Evolutionary conservation across 2,329 filamentous ascomycete species (phyloP), one percentile per base, ranked within the genome.

Genomic region (Clonostachys rhizophaga): DNA sequence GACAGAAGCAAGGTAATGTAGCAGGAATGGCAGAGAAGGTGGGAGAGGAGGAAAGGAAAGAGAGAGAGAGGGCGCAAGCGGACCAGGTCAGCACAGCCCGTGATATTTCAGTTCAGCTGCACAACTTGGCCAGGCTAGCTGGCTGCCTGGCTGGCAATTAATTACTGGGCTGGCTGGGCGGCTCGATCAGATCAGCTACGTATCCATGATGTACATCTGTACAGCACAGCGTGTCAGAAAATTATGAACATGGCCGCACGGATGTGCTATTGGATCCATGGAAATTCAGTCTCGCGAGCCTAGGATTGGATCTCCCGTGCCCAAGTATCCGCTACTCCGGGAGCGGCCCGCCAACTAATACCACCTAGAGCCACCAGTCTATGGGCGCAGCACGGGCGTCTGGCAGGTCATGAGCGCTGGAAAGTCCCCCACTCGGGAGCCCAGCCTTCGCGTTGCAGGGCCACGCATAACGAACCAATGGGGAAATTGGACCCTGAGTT

Each of bases 31-130:
- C 37, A 36, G 44, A 49, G 39, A 47, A 47, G 47, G 42, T 24
- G 45, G 33, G 45, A 49, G 42, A 39, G 43, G 45, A 46, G 40
- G 47, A 41, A 40, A 30, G 30, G 45, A 46, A 47, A 43, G 24
- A 30, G 24, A 30, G 24, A 24, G 24, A 30, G 24, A 30, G 24
- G 24, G 24, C 24, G 24, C 24, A 30, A 30, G 24, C 24, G 24
- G 24, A 30, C 24, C 24, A 30, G 24, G 24, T 30, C 24, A 30
- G 24, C 24, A 30, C 24, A 30, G 24, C 24, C 24, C 24, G 24
- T 30, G 24, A 30, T 30, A 30, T 30, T 30, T 30, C 24, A 30
- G 24, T 30, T 30, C 24, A 30, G 24, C 24, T 30, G 24, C 24
- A 30, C 24, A 30, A 30, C 24, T 30, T 30, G 24, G 24, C 18